Evolutionary conservation across 2,329 filamentous ascomycete genomes (phyloP).

Genomic region (Immersiporthe knoxdaviesiana): DNA sequence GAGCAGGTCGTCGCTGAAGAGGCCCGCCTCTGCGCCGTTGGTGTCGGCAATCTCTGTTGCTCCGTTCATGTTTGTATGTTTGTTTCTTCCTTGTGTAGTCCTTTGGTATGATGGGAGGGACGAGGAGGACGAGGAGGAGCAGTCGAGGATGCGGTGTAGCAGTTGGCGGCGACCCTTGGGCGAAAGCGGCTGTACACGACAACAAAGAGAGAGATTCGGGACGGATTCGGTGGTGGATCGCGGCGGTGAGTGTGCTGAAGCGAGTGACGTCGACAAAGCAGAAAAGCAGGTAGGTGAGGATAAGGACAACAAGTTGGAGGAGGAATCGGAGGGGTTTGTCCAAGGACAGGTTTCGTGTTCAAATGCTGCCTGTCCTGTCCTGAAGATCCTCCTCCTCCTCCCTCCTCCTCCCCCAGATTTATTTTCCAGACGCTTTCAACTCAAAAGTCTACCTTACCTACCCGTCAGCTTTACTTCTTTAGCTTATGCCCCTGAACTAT

Average conservation of each 20-base stretch:
- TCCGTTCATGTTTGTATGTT: conserved; percentile 10
- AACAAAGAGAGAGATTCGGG: conserved; percentile 6
- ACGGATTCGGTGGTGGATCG: background rate
- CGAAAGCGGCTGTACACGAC: background rate
- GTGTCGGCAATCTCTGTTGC: conserved; percentile 20
- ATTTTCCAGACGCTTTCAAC: too few species aligned
- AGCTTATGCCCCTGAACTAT: conserved; percentile 5
- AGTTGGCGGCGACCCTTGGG: background rate
- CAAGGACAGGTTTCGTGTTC: conserved; percentile 1
- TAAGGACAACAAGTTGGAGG: background rate
- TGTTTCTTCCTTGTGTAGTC: background rate
- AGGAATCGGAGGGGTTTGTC: background rate
- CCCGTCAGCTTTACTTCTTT: background rate
- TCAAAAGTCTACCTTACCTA: background rate
- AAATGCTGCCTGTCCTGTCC: background rate
- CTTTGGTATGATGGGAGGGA: background rate
- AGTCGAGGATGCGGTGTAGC: background rate
- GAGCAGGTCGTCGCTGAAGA: conserved; percentile 80
- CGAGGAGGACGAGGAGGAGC: background rate
- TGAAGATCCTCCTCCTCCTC: conserved; percentile 1
- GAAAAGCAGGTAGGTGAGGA: background rate
- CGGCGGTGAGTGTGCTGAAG: background rate
- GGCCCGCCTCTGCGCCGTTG: conserved; percentile 53
- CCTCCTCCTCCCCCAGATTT: too few species aligned
- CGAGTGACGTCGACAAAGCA: background rate